Evolutionary conservation across 139 green algal genomes (phyloP), one percentile per base, ranked within the genome.

Genomic region (Chlorella sp.): DNA sequence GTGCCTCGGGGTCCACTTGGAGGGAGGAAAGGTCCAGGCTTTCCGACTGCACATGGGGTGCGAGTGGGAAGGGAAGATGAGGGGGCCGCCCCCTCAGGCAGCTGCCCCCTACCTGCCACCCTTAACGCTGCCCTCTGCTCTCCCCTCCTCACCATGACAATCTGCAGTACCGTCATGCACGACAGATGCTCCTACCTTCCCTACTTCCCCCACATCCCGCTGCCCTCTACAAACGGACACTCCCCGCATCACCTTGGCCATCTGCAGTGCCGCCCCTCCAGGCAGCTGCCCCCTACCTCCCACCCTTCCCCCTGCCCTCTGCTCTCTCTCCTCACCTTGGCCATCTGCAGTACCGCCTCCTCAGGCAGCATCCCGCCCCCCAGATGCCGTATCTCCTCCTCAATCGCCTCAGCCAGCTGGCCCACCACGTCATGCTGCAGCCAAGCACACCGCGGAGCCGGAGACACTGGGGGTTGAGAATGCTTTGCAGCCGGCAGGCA

Each of bases 21-120:
- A 89, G 30, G 15, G 73, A 28, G 1, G 75, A 34, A 75, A 92
- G 64, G 53, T 92, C 89, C 61, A 92, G 53, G 32, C 64, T 86
- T 0, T 92, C 71, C 40, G 80, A 16, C 85, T 92, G 89, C 40
- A 26, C 16, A 75, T 71, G 78, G 64, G 64, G 64, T 71, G 64
- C 48, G 7, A 57, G 48, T 57, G 48, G 48, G 48, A 57, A 57
- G 48, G 48, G 48, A n/a, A n/a, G n/a, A n/a, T n/a, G n/a, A n/a
- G n/a, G n/a, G n/a, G n/a, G n/a, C n/a, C n/a, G n/a, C n/a, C n/a
- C n/a, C n/a, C n/a, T n/a, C n/a, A n/a, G n/a, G n/a, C n/a, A n/a
- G 9, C 48, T 57, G 48, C 48, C 48, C 48, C 9, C 48, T 57
- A 16, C 48, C 9, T 5, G 7, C 48, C 48, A 16, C 48, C 9